Percentiles rank a stretch among this genome's conserved stretches.
phyloP scores from a whole-genome alignment of 352 stramenopile species.

The Phytopythium montanum region DNA sequence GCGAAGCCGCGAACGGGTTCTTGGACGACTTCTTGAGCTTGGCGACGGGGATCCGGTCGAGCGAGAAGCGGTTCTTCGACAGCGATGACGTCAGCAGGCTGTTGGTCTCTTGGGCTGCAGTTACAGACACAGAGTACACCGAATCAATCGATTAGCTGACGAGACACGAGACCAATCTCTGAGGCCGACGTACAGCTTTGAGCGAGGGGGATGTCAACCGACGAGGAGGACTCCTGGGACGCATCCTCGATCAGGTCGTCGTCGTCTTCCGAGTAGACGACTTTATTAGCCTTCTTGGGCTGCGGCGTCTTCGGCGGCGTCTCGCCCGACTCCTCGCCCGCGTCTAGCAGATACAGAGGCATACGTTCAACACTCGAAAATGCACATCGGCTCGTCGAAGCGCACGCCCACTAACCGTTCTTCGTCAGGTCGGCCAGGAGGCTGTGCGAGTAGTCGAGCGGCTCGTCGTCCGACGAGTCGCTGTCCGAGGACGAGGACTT shows the following conservation, averaged over 20 bases:
- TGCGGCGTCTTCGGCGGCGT: slow-evolving; percentile 17
- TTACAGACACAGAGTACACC: too few relatives aligned
- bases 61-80: slow-evolving; percentile 70
- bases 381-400: slow-evolving; percentile 12
- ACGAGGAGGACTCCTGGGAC: slow-evolving; percentile 33
- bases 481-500: slow-evolving; percentile 22
- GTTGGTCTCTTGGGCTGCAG: slow-evolving; percentile 49
- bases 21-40: slow-evolving; percentile 82
- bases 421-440: slow-evolving; percentile 70
- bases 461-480: slow-evolving; percentile 58
- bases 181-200: slow-evolving; percentile 38
- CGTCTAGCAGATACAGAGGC: slow-evolving; percentile 15
- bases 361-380: slow-evolving; percentile 1
- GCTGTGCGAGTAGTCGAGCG: slow-evolving; percentile 72
- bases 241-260: slow-evolving; percentile 19
- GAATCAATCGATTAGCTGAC: background rate
- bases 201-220: slow-evolving; percentile 17
- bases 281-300: slow-evolving; percentile 25
- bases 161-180: background rate
- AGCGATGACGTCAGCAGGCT: slow-evolving; percentile 58
- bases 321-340: slow-evolving; percentile 18
- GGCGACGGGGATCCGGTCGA: slow-evolving; percentile 69
- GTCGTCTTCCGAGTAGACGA: slow-evolving; percentile 16
- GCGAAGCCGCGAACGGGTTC: slow-evolving; percentile 54
- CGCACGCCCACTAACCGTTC: slow-evolving; percentile 35